Base-by-base conservation (phyloP, 2,329 filamentous ascomycete species). In the Nigrospora osmanthi region DNA sequence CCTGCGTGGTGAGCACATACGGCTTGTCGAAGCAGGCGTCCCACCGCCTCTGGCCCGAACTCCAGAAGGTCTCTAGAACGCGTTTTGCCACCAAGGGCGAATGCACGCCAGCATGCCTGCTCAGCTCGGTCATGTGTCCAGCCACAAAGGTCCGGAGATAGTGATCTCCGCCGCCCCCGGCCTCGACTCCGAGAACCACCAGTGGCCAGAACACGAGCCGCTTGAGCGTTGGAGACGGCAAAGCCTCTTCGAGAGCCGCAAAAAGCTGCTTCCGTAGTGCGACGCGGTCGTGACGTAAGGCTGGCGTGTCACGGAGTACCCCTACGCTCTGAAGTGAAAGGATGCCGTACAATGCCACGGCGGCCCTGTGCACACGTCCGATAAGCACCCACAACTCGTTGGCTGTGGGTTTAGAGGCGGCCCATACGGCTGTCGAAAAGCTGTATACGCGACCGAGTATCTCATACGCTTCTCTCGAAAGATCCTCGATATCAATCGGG, bases 21-120 rank as follows among this genome's bases (percentile, higher is more conserved):
- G 50, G 53, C 36, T 37, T 47, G 38, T 66, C 62, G 40, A 68
- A 69, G 48, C 66, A 69, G 33, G 47, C 52, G 53, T 68, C 64
- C 65, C 66, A 69, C 4, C 43, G 14, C 4, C 49, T 57, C 42
- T 53, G 38, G 0, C 58, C 56, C 0, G 59, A 62, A 4, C 49
- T 49, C 66, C 65, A 68, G 38, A 64, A 68, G 15, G 23, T 52
- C 43, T 65, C 55, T 1, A 69, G 51, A 1, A 63, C 50, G 0
- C 23, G 34, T 45, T 60, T 61, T 3, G 61, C 63, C 17, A 51
- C 50, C 19, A 63, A 47, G 5, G 65, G 64, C 14, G 54, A 51
- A 35, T 55, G 56, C 2, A 58, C 58, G 3, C 60, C 62, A 4
- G 56, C 44, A 11, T 52, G 40, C 2, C 49, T 47, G 41, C 59